phyloP scores from a whole-genome alignment of 129 eudicot genomes.

The Flaveria brownii region DNA sequence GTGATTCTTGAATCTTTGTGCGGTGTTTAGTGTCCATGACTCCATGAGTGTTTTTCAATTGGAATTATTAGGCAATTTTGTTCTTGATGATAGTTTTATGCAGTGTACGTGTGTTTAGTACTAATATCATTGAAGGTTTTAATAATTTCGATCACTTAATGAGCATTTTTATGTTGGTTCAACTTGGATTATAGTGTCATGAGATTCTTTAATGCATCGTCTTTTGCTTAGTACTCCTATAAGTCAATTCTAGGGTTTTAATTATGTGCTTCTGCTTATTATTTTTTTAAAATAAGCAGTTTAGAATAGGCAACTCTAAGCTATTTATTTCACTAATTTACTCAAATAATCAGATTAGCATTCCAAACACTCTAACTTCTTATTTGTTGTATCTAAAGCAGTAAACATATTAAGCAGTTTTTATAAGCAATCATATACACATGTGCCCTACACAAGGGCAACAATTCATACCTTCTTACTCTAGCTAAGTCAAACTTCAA shows the following conservation, averaged over 20 bases:
- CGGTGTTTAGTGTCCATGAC: not conserved
- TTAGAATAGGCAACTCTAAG: not conserved
- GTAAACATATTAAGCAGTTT: not conserved
- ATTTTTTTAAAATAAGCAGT: not conserved
- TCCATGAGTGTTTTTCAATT: not conserved
- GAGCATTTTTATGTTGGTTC: not conserved
- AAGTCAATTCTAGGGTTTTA: not conserved
- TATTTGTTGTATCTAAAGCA: not conserved
- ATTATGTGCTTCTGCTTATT: not conserved
- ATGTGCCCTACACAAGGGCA: not conserved
- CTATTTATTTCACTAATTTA: not conserved
- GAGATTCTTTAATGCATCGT: not conserved
- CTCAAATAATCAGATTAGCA: no score
- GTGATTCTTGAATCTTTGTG: constrained; percentile 9
- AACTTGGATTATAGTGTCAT: not conserved
- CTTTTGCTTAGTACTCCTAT: not conserved
- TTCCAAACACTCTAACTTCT: not conserved
- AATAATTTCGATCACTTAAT: not conserved
- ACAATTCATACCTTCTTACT: not conserved
- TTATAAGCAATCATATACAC: not conserved
- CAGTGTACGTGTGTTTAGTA: no score
- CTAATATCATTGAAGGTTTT: not conserved
- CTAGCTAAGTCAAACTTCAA: not conserved
- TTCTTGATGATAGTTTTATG: no score
- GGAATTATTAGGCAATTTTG: not conserved